phyloP scores from a whole-genome alignment of 495 filamentous ascomycete species.

The Hypoxylon intermedium region DNA sequence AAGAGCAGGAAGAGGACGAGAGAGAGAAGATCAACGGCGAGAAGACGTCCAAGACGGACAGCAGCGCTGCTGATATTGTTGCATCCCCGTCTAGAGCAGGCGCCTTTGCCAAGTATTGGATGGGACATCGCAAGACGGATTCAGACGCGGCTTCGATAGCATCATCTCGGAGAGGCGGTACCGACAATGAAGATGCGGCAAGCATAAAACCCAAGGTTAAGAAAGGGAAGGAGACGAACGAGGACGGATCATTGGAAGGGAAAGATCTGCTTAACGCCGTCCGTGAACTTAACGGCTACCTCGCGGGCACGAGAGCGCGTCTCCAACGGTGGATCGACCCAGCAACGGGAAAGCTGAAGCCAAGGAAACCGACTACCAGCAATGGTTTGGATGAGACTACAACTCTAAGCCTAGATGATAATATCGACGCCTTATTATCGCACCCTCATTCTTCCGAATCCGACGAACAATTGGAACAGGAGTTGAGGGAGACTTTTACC shows the following conservation, averaged over 20 bases:
- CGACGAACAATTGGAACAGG: constrained; percentile 69
- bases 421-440: constrained; percentile 56
- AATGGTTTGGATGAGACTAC: constrained; percentile 25
- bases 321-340: constrained; percentile 83
- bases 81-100: constrained; percentile 53
- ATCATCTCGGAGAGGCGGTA: constrained; percentile 57
- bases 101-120: constrained; percentile 59
- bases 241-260: constrained; percentile 66
- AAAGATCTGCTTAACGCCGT: constrained; percentile 83
- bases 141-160: constrained; percentile 71
- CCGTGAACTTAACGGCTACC: constrained; percentile 79
- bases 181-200: constrained; percentile 58
- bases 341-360: constrained; percentile 73
- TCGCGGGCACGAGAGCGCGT: constrained; percentile 80
- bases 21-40: constrained; percentile 60
- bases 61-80: constrained; percentile 30
- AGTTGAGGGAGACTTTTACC: constrained; percentile 75
- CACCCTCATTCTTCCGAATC: constrained; percentile 58
- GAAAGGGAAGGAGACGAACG: constrained; percentile 24
- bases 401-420: constrained; percentile 61
- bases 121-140: constrained; percentile 59
- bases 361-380: constrained; percentile 59
- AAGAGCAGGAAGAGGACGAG: constrained; percentile 58
- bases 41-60: constrained; percentile 43
- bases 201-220: constrained; percentile 47